phyloP scores from a whole-genome alignment of 495 filamentous ascomycete species.

The Penicillium ochrochloron region DNA sequence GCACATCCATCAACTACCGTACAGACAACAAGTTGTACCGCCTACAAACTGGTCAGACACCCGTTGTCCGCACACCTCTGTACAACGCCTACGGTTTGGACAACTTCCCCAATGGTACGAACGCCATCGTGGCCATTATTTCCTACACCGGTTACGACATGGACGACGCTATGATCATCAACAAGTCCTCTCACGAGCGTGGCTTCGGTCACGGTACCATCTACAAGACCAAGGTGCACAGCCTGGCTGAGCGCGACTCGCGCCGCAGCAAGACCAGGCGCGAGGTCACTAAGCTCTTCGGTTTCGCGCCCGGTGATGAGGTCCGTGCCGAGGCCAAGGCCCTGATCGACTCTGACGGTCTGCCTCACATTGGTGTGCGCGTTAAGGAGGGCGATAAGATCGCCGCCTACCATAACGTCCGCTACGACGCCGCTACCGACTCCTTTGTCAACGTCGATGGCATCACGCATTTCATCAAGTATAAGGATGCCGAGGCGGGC shows the following conservation, averaged over 20 bases:
- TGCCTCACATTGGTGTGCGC: conserved; percentile 75
- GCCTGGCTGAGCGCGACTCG: conserved; percentile 72
- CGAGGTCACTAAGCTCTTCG: conserved; percentile 75
- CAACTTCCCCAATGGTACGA: conserved; percentile 98
- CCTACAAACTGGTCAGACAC: conserved; percentile 94
- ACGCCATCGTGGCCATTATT: conserved; percentile 95
- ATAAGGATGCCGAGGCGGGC: conserved; percentile 85
- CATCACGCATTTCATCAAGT: conserved; percentile 80
- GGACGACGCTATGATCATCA: conserved; percentile 99
- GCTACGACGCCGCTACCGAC: conserved; percentile 66
- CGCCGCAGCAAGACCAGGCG: conserved; percentile 57
- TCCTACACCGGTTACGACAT: conserved; percentile 99
- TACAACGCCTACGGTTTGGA: conserved; percentile 97
- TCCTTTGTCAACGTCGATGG: conserved; percentile 74
- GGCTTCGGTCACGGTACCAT: conserved; percentile 97
- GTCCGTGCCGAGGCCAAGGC: conserved; percentile 66
- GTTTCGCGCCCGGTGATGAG: conserved; percentile 74
- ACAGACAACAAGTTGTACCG: conserved; percentile 97
- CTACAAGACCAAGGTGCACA: conserved; percentile 93
- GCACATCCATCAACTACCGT: conserved; percentile 80
- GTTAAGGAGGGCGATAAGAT: conserved; percentile 81
- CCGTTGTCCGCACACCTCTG: conserved; percentile 86
- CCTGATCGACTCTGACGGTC: conserved; percentile 81
- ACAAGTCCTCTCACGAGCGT: conserved; percentile 95
- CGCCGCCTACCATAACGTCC: conserved; percentile 87